Conservation (phyloP, 2,329 filamentous ascomycete genomes). For the Helotiales sp. region DNA sequence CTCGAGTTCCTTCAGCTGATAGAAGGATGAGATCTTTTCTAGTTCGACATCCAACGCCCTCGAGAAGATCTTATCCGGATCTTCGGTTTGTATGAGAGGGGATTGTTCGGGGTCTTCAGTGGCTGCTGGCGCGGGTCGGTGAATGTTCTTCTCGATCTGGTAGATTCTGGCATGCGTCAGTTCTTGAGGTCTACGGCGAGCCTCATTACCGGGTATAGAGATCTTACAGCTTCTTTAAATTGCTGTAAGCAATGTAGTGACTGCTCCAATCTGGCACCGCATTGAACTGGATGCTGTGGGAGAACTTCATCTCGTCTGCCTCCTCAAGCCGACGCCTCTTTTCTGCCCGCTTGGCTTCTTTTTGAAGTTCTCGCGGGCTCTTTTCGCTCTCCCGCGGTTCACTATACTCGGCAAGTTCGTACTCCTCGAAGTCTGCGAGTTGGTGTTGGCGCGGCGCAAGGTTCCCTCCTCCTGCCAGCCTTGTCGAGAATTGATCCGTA, state of each 20-base stretch:
- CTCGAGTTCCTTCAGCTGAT: conserved; percentile 84
- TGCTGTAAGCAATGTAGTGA: conserved; percentile 97
- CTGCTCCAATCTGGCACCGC: conserved; percentile 99
- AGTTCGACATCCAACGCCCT: conserved; percentile 83
- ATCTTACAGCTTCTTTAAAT: conserved; percentile 93
- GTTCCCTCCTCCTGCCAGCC: conserved; percentile 28
- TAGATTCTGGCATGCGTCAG: conserved; percentile 68
- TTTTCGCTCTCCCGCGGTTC: conserved; percentile 17
- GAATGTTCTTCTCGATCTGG: conserved; percentile 81
- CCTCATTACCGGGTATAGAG: neutral
- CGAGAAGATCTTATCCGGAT: conserved; percentile 80
- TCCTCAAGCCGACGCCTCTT: conserved; percentile 72
- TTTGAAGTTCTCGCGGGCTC: conserved; percentile 6
- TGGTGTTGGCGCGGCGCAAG: conserved; percentile 10
- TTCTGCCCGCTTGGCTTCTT: conserved; percentile 49
- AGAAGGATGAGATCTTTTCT: conserved; percentile 93
- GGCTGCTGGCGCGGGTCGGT: conserved; percentile 52
- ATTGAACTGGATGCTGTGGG: conserved; percentile 98
- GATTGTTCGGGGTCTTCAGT: conserved; percentile 77
- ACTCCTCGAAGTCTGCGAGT: conserved; percentile 26
- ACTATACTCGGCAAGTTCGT: conserved; percentile 33
- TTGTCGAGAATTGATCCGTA: conserved; percentile 18
- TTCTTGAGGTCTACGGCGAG: neutral
- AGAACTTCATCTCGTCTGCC: conserved; percentile 97
- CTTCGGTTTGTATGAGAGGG: conserved; percentile 70